These are phyloP conservation scores for Physcia stellaris DNA, from an alignment of 495 filamentous ascomycete species.

Conservation along the genomic window DNA sequence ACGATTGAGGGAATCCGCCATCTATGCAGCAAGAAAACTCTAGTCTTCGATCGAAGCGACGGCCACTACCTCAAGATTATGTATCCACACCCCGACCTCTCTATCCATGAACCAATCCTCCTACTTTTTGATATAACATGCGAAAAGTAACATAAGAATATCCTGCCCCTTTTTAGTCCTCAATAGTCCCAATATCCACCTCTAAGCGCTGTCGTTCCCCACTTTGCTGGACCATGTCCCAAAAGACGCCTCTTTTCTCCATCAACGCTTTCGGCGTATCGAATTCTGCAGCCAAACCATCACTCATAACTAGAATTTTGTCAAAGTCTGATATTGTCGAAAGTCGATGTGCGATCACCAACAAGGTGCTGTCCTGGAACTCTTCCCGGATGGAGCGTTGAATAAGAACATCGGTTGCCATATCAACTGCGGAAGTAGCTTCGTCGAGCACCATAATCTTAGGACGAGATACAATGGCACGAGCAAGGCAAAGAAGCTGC, in stretches of 20 bases:
- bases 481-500: constrained; percentile 77
- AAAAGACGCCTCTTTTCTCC: constrained; percentile 45
- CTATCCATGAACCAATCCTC: too few species aligned
- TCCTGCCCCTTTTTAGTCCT: too few species aligned
- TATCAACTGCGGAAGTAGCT: constrained; percentile 80
- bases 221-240: constrained; percentile 60
- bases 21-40: too few species aligned
- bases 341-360: constrained; percentile 82
- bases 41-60: too few species aligned
- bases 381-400: constrained; percentile 71
- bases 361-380: constrained; percentile 59
- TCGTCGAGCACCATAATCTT: constrained; percentile 86
- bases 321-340: constrained; percentile 83
- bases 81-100: too few species aligned
- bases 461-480: constrained; percentile 67
- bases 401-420: constrained; percentile 71
- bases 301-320: constrained; percentile 66
- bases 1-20: too few species aligned
- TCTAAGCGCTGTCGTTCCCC: constrained; percentile 53
- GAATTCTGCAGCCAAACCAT: constrained; percentile 60
- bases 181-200: constrained; percentile 42
- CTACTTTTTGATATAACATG: too few species aligned
- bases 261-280: constrained; percentile 58
- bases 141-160: too few species aligned
- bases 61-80: too few species aligned